Percentiles rank a stretch among this genome's conserved stretches.
phyloP scores from a whole-genome alignment of 2,329 filamentous ascomycete species.

The Talaromyces sp. region DNA sequence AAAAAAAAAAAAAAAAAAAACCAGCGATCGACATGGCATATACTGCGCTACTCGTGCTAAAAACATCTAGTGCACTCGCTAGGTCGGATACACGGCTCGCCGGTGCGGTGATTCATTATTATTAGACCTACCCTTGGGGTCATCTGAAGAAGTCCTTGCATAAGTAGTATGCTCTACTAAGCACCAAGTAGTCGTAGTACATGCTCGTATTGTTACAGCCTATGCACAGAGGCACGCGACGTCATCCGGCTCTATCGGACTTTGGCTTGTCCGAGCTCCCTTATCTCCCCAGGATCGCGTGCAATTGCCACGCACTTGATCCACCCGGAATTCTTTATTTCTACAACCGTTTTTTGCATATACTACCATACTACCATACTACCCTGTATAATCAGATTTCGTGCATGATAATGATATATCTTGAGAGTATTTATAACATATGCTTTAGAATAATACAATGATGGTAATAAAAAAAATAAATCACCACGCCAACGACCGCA shows the following conservation, averaged over 20 bases:
- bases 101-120: too few relatives aligned
- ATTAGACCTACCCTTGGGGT: not conserved
- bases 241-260: not conserved
- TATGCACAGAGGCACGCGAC: not conserved
- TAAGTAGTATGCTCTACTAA: not conserved
- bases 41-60: not conserved
- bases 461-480: not conserved
- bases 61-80: not conserved
- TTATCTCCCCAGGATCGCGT: not conserved
- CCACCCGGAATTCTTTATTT: not conserved
- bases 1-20: not conserved
- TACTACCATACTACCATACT: too few relatives aligned
- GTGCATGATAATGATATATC: too few relatives aligned
- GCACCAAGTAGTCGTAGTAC: not conserved
- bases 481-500: slow-evolving; percentile 27
- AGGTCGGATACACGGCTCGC: not conserved
- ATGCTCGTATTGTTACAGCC: not conserved
- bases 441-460: not conserved
- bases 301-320: not conserved
- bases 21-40: not conserved
- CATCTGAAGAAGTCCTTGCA: not conserved
- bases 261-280: not conserved
- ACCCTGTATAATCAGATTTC: too few relatives aligned
- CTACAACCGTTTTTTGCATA: not conserved
- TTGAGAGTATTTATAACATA: not conserved